Evolutionary conservation across 1,139 yeast species (phyloP).

Genomic region (Debaryomyces fabryi): DNA sequence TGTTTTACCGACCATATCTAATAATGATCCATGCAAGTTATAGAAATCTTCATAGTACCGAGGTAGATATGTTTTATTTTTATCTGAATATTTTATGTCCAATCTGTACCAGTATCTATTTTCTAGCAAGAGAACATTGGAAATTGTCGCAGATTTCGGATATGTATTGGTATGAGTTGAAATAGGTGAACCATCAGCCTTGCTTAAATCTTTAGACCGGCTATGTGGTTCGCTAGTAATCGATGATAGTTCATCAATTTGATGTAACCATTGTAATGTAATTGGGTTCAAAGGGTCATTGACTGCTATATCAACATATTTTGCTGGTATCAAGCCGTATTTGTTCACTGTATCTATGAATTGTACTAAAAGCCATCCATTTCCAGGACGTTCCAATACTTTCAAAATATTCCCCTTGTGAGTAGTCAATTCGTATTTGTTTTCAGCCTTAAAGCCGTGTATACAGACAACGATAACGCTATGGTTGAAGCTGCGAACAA

Average conservation of each 20-base stretch:
- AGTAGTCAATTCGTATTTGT: slow-evolving; percentile 34
- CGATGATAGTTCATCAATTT: slow-evolving; percentile 11
- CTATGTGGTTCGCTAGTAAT: slow-evolving; percentile 13
- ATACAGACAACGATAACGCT: slow-evolving; percentile 45
- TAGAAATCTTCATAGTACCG: slow-evolving; percentile 50
- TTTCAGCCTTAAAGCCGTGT: slow-evolving; percentile 38
- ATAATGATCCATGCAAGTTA: slow-evolving; percentile 36
- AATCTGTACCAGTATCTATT: slow-evolving; percentile 48
- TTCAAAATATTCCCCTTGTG: slow-evolving; percentile 45
- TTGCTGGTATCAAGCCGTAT: slow-evolving; percentile 47
- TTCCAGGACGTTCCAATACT: slow-evolving; percentile 39
- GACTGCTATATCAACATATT: slow-evolving; percentile 49
- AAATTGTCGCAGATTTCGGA: slow-evolving; percentile 35
- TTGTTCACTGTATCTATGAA: slow-evolving; percentile 38
- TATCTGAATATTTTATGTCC: slow-evolving; percentile 38
- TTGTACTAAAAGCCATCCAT: slow-evolving; percentile 50
- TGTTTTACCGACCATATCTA: slow-evolving; percentile 14
- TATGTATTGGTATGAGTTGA: slow-evolving; percentile 30
- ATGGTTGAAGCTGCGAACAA: slow-evolving; percentile 19
- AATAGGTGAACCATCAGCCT: background rate
- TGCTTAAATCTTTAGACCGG: slow-evolving; percentile 17
- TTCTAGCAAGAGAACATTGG: slow-evolving; percentile 37
- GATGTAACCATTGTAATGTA: slow-evolving; percentile 37
- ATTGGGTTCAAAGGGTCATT: slow-evolving; percentile 43
- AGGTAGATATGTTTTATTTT: slow-evolving; percentile 32